Conservation (phyloP, 306 rosid species). For the Senna tora region DNA sequence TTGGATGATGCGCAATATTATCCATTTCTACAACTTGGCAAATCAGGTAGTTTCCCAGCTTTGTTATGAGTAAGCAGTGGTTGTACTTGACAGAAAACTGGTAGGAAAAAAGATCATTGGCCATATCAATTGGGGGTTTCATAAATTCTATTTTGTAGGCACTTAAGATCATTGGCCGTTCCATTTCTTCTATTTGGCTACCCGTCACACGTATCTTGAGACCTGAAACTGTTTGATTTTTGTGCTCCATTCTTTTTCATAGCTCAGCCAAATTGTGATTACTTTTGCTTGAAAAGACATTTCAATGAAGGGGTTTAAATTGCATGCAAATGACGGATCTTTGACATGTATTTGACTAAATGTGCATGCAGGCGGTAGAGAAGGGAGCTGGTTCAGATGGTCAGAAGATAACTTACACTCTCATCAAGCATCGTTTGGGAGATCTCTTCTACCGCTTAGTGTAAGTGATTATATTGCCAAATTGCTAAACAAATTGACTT, state of each 20-base stretch:
- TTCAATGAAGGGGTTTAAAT: slow-evolving; percentile 16
- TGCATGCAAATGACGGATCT: slow-evolving; percentile 12
- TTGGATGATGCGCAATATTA: slow-evolving; percentile 99
- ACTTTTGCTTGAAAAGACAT: slow-evolving; percentile 14
- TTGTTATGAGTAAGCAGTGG: slow-evolving; percentile 18
- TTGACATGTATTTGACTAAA: slow-evolving; percentile 34
- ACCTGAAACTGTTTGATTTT: not conserved
- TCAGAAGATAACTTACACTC: slow-evolving; percentile 80
- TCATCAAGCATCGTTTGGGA: slow-evolving; percentile 95
- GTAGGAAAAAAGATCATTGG: not conserved
- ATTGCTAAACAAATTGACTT: slow-evolving; percentile 9
- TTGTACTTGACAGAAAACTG: not conserved
- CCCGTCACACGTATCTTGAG: not conserved
- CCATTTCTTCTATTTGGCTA: slow-evolving; percentile 5
- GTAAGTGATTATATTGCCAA: slow-evolving; percentile 56
- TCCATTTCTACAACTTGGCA: slow-evolving; percentile 95
- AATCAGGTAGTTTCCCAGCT: slow-evolving; percentile 67
- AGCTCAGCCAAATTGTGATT: slow-evolving; percentile 9
- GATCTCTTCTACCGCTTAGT: slow-evolving; percentile 96
- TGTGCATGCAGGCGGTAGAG: slow-evolving; percentile 84
- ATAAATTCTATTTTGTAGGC: slow-evolving; percentile 1
- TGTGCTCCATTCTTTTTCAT: slow-evolving; percentile 19
- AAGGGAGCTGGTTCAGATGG: slow-evolving; percentile 98
- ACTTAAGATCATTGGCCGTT: slow-evolving; percentile 8
- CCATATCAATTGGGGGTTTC: not conserved